Conservation (phyloP, 129 eudicot species). For the Flaveria robusta region DNA sequence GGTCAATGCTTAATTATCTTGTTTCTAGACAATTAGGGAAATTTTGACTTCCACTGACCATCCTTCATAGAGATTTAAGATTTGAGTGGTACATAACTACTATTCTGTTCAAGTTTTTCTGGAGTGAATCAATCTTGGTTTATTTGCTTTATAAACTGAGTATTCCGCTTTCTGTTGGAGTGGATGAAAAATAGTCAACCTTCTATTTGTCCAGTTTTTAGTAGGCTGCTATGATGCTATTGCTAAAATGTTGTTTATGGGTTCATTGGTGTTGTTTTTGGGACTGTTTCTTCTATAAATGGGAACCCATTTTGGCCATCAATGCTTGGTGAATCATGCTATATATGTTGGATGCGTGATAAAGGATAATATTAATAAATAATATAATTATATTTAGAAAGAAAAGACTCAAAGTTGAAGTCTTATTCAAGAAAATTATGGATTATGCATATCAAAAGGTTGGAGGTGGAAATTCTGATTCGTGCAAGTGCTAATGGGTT, state of each 20-base stretch:
- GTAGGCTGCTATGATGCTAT: constrained; percentile 5
- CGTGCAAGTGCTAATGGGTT: not conserved
- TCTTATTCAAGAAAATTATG: constrained; percentile 6
- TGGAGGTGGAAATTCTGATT: not conserved
- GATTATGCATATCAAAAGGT: not conserved
- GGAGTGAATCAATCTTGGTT: constrained; percentile 2
- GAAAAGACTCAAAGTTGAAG: not conserved
- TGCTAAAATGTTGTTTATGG: not conserved
- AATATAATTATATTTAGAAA: not conserved
- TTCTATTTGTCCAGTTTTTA: constrained; percentile 10
- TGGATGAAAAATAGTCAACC: constrained; percentile 16
- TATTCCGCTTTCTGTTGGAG: constrained; percentile 8
- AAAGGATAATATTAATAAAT: not conserved
- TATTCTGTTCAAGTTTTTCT: constrained; percentile 5
- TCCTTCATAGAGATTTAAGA: constrained; percentile 8
- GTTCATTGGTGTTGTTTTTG: constrained; percentile 19
- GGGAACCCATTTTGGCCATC: not conserved
- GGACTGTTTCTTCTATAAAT: constrained; percentile 15
- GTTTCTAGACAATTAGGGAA: constrained; percentile 9
- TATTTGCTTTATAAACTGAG: not conserved
- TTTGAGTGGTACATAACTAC: not conserved
- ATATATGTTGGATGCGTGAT: not conserved
- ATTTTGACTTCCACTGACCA: not conserved
- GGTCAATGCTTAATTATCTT: constrained; percentile 5
- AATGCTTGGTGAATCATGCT: constrained; percentile 17